These are phyloP conservation scores for Calonectria pauciramosa DNA, from an alignment of 2,329 filamentous ascomycete species.

Conservation along the genomic window DNA sequence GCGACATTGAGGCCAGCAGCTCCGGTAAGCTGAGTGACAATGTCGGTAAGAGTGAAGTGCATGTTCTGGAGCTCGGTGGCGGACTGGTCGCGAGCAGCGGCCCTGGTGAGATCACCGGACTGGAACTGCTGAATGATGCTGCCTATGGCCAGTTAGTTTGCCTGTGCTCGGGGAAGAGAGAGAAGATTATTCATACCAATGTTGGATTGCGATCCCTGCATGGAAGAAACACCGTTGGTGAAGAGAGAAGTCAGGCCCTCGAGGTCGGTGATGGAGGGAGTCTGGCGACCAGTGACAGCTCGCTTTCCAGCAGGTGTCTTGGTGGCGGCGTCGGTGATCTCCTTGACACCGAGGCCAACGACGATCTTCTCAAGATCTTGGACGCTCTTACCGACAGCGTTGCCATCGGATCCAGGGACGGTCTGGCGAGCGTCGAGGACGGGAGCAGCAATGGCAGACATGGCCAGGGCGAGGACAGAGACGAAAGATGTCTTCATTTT, in stretches of 20 bases:
- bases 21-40: slow-evolving; percentile 5
- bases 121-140: slow-evolving; percentile 30
- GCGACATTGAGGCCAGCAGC: slow-evolving; percentile 32
- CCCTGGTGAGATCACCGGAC: slow-evolving; percentile 30
- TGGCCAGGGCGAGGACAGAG: slow-evolving; percentile 34
- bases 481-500: slow-evolving; percentile 40
- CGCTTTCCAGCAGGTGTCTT: no score
- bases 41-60: neutral
- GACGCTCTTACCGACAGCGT: no score
- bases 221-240: neutral
- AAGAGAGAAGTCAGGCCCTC: neutral
- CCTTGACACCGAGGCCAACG: no score
- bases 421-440: no score
- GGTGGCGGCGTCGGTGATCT: neutral
- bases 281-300: no score
- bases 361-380: no score
- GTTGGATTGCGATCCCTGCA: neutral
- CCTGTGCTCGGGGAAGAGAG: no score
- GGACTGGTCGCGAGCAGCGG: neutral
- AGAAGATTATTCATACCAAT: slow-evolving; percentile 18
- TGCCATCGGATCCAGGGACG: no score
- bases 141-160: neutral
- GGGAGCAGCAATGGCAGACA: slow-evolving; percentile 36
- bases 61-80: neutral
- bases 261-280: neutral